These are phyloP conservation scores for Beauveria pseudobassiana DNA, from an alignment of 2,329 filamentous ascomycete species.

Conservation along the genomic window DNA sequence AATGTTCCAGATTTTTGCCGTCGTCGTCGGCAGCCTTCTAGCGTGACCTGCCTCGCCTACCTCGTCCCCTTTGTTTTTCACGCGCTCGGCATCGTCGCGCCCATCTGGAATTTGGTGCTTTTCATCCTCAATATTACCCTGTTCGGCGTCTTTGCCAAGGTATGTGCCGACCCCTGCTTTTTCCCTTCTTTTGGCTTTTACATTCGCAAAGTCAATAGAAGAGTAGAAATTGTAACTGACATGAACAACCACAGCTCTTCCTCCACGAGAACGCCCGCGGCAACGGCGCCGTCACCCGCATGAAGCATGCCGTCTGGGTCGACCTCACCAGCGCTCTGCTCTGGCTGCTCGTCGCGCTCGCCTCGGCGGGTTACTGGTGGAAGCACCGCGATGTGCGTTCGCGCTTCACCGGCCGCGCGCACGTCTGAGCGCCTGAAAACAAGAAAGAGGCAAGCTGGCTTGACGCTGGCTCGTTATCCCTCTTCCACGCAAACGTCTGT, in stretches of 20 bases:
- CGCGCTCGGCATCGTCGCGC: conserved; percentile 40
- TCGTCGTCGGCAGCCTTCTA: conserved; percentile 60
- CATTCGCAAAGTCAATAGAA: background rate
- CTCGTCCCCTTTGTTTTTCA: conserved; percentile 54
- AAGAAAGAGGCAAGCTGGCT: background rate
- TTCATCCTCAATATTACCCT: conserved; percentile 74
- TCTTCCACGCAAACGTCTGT: background rate
- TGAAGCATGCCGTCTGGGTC: conserved; percentile 85
- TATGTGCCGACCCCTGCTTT: conserved; percentile 18
- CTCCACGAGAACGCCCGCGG: conserved; percentile 61
- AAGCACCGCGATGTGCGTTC: conserved; percentile 43
- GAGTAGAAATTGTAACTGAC: background rate
- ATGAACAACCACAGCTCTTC: conserved; percentile 46
- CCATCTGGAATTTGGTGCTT: conserved; percentile 63
- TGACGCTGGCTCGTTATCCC: background rate
- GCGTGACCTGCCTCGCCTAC: conserved; percentile 58
- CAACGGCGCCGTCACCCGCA: conserved; percentile 57
- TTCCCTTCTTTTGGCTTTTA: background rate
- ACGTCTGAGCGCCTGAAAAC: conserved; percentile 28
- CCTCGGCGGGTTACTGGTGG: conserved; percentile 52
- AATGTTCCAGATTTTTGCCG: conserved; percentile 55
- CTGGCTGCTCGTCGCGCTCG: conserved; percentile 61
- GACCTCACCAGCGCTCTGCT: conserved; percentile 67
- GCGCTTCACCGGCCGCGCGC: conserved; percentile 53
- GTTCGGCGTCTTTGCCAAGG: conserved; percentile 75